These are phyloP conservation scores for Lathyrus oleraceus DNA, from an alignment of 306 rosid species.

Conservation along the genomic window DNA sequence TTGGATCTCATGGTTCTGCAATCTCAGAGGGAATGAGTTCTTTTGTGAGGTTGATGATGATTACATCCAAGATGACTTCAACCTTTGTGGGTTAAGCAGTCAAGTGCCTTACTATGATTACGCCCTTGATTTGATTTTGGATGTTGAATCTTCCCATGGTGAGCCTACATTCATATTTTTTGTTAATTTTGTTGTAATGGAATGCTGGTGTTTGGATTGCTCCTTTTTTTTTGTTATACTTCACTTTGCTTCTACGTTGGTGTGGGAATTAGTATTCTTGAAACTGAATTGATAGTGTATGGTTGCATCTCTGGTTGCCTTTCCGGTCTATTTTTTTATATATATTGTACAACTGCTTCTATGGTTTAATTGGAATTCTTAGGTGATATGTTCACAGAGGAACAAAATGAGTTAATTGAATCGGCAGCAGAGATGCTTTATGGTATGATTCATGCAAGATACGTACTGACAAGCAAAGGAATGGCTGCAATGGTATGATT, in stretches of 20 bases:
- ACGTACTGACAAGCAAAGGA: constrained; percentile 92
- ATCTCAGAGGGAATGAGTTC: constrained; percentile 93
- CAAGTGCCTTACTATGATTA: constrained; percentile 99
- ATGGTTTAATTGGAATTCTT: constrained; percentile 32
- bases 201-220: not conserved
- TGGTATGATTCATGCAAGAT: constrained; percentile 93
- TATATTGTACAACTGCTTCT: not conserved
- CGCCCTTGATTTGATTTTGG: constrained; percentile 97
- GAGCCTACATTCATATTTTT: constrained; percentile 29
- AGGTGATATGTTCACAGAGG: constrained; percentile 99
- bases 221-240: not conserved
- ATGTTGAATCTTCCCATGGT: constrained; percentile 98
- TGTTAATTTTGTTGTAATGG: not conserved
- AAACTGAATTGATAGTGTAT: constrained; percentile 15
- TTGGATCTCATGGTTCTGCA: constrained; percentile 99
- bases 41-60: constrained; percentile 99
- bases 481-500: constrained; percentile 88
- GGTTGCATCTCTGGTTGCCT: not conserved
- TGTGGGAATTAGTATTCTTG: not conserved
- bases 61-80: constrained; percentile 95
- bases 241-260: not conserved
- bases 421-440: constrained; percentile 99
- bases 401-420: constrained; percentile 93
- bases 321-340: constrained; percentile 8
- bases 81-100: constrained; percentile 97